Percentiles rank a stretch among this genome's conserved stretches.
Conservation (phyloP, 169 alveolate genomes). For the Cryptosporidium viatorum region DNA sequence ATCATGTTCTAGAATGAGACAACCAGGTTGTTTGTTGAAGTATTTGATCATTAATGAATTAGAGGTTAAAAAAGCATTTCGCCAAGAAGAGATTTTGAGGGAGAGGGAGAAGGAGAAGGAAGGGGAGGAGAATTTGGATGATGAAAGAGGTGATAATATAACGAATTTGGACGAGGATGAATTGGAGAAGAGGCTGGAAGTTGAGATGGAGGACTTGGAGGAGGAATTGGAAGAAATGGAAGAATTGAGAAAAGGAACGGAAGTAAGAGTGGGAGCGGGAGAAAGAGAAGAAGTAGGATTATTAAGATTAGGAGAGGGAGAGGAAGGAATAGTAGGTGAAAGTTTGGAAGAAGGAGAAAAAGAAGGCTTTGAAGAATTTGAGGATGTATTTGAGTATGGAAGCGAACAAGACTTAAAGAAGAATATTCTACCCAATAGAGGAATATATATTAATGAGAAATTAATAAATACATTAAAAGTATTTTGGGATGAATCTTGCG, state of each 20-base stretch:
- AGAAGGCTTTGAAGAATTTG: not conserved
- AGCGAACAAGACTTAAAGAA: not conserved
- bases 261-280: not conserved
- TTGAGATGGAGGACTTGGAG: slow-evolving; percentile 11
- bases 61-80: not conserved
- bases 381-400: not conserved
- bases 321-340: not conserved
- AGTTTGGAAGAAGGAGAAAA: not conserved
- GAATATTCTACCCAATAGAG: slow-evolving; percentile 27
- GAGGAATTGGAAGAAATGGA: not conserved
- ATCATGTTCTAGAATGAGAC: slow-evolving; percentile 60
- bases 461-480: slow-evolving; percentile 14
- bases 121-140: not conserved
- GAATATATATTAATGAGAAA: slow-evolving; percentile 18
- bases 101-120: not conserved
- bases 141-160: not conserved
- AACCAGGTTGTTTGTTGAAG: slow-evolving; percentile 67
- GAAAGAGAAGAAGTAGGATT: not conserved
- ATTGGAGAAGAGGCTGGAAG: not conserved
- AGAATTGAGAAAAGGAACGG: not conserved
- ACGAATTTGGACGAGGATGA: slow-evolving; percentile 1
- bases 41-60: slow-evolving; percentile 16
- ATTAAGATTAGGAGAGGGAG: slow-evolving; percentile 1
- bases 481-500: slow-evolving; percentile 66
- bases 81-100: not conserved